phyloP scores from a whole-genome alignment of 1,284 basidiomycete genomes.

The Peniophora sp. region DNA sequence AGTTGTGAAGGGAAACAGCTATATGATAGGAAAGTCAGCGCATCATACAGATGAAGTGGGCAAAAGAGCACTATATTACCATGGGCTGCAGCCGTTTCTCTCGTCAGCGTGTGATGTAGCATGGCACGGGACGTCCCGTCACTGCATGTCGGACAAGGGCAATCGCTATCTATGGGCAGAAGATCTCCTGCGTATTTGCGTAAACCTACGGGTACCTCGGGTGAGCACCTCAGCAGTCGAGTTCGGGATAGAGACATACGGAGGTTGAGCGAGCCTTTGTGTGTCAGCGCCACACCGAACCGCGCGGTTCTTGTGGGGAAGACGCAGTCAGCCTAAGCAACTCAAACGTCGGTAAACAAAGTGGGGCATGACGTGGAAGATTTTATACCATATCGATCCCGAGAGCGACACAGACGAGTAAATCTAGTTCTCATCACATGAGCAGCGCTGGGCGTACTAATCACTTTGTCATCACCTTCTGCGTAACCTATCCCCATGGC shows the following conservation, averaged over 20 bases:
- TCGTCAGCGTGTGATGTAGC: slow-evolving; percentile 63
- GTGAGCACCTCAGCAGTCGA: background rate
- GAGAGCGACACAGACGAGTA: slow-evolving; percentile 81
- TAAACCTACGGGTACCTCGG: slow-evolving; percentile 35
- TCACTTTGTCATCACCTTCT: slow-evolving; percentile 50
- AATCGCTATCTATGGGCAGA: slow-evolving; percentile 59
- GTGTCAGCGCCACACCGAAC: slow-evolving; percentile 80
- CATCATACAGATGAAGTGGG: slow-evolving; percentile 8
- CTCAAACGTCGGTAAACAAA: background rate
- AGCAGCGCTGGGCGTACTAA: background rate
- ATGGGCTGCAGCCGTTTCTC: slow-evolving; percentile 76
- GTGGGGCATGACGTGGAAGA: background rate
- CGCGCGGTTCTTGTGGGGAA: slow-evolving; percentile 83
- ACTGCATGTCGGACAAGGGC: slow-evolving; percentile 75
- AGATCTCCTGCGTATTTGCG: slow-evolving; percentile 64
- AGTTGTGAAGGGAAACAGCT: slow-evolving; percentile 76
- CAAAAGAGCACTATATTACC: slow-evolving; percentile 32
- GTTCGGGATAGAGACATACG: slow-evolving; percentile 32
- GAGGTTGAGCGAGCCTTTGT: slow-evolving; percentile 71
- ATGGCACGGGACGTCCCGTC: slow-evolving; percentile 59
- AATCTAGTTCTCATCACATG: slow-evolving; percentile 36
- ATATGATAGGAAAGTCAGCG: background rate
- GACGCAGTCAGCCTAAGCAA: slow-evolving; percentile 71
- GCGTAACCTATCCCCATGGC: slow-evolving; percentile 87
- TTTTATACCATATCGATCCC: slow-evolving; percentile 75